These are phyloP conservation scores for Poa annua DNA, from an alignment of 176 grass and related monocot species.

Conservation along the genomic window DNA sequence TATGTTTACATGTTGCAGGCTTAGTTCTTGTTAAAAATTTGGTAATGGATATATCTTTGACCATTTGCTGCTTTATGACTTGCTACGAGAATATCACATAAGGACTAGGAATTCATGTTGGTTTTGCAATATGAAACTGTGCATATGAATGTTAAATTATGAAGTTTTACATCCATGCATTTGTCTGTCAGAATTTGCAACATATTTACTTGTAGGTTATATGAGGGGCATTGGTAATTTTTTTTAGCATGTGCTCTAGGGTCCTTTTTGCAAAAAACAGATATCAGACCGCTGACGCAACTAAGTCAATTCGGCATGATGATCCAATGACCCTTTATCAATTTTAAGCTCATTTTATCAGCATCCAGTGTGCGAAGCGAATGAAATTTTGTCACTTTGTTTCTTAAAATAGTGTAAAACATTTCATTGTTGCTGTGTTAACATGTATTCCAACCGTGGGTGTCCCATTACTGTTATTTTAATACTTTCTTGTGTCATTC, in stretches of 20 bases:
- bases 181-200: constrained; percentile 11
- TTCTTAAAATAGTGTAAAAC: constrained; percentile 3
- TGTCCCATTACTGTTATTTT: background rate
- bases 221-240: constrained; percentile 12
- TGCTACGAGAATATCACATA: constrained; percentile 1
- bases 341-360: constrained; percentile 6
- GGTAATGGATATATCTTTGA: background rate
- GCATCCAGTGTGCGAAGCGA: background rate
- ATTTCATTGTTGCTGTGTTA: constrained; percentile 4
- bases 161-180: background rate
- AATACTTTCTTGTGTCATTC: background rate
- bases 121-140: constrained; percentile 5
- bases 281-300: background rate
- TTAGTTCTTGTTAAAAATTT: constrained; percentile 11
- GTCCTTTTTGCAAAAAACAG: background rate
- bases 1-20: background rate
- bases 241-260: background rate
- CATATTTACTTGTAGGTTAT: background rate
- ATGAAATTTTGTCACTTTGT: constrained; percentile 10
- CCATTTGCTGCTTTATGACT: background rate
- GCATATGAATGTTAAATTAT: constrained; percentile 8
- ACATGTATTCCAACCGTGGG: background rate
- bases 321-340: background rate
- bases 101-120: constrained; percentile 7
- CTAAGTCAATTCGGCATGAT: background rate